These are phyloP conservation scores for Pseudofabraea citricarpa DNA, from an alignment of 2,329 filamentous ascomycete genomes.

Conservation along the genomic window DNA sequence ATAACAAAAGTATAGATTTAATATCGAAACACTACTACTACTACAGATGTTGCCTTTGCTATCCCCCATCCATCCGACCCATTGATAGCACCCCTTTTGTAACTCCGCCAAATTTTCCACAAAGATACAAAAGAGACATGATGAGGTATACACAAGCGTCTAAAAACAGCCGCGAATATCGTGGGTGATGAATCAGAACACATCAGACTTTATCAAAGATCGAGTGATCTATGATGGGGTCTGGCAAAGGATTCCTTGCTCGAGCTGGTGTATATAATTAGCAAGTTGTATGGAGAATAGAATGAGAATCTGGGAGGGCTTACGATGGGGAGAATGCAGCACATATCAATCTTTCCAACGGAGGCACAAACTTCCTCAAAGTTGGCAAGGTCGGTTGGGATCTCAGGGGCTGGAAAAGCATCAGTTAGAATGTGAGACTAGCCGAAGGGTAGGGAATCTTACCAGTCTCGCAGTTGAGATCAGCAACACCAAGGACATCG, in stretches of 20 bases:
- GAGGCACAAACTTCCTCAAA: constrained; percentile 20
- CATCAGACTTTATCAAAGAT: too few species aligned
- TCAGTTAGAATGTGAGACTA: neutral
- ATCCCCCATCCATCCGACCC: too few species aligned
- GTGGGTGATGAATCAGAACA: too few species aligned
- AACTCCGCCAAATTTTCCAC: too few species aligned
- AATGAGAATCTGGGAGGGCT: constrained; percentile 1
- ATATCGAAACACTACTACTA: too few species aligned
- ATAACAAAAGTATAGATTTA: too few species aligned
- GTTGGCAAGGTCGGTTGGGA: constrained; percentile 36
- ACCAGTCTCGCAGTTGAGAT: constrained; percentile 53
- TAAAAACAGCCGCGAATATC: too few species aligned
- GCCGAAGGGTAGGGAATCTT: constrained; percentile 23
- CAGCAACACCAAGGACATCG: constrained; percentile 52
- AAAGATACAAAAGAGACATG: too few species aligned
- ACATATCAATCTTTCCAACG: constrained; percentile 37
- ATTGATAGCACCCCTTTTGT: too few species aligned
- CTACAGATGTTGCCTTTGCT: neutral
- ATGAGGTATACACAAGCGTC: too few species aligned
- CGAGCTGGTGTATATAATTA: constrained; percentile 13
- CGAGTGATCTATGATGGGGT: constrained; percentile 19
- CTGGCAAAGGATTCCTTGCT: constrained; percentile 31
- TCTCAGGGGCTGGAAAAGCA: constrained; percentile 27
- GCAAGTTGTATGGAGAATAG: neutral
- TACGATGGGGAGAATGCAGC: constrained; percentile 49